A percentile compares a stretch with the other conserved stretches of the same genome.
These are phyloP conservation scores for Lanmaoa pseudosensibilis DNA, from an alignment of 768 basidiomycete species.

Conservation along the genomic window DNA sequence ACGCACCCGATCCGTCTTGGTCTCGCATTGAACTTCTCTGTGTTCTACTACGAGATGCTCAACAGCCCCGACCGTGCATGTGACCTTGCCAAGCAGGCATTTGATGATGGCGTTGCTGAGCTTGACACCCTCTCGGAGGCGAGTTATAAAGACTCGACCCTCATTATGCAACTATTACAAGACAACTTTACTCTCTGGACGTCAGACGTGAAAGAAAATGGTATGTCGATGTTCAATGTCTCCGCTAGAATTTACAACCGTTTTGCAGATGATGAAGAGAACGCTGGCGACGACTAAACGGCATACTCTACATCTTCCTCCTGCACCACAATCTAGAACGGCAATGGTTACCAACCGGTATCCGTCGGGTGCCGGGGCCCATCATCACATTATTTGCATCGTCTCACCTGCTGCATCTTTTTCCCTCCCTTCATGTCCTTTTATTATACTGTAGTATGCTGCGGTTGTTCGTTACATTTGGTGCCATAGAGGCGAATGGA, in stretches of 20 bases:
- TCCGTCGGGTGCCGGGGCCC: too few species aligned
- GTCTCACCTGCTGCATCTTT: slow-evolving; percentile 36
- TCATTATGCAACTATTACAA: slow-evolving; percentile 95
- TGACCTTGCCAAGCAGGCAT: slow-evolving; percentile 98
- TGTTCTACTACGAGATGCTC: slow-evolving; percentile 99
- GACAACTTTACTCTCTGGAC: slow-evolving; percentile 99
- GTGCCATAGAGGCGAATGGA: slow-evolving; percentile 30
- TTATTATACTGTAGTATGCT: slow-evolving; percentile 38
- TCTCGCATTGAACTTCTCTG: slow-evolving; percentile 98
- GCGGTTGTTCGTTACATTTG: slow-evolving; percentile 33
- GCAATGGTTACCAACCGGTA: slow-evolving; percentile 11
- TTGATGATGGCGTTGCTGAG: slow-evolving; percentile 98
- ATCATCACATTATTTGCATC: slow-evolving; percentile 35
- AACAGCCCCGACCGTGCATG: slow-evolving; percentile 98
- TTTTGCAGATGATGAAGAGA: slow-evolving; percentile 60
- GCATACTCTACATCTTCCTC: slow-evolving; percentile 15
- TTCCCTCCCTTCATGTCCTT: slow-evolving; percentile 26
- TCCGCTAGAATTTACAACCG: slow-evolving; percentile 4
- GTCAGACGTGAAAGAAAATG: slow-evolving; percentile 93
- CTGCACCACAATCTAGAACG: slow-evolving; percentile 17
- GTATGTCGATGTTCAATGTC: slow-evolving; percentile 45
- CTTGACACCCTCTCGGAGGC: slow-evolving; percentile 98
- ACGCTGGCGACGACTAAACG: slow-evolving; percentile 64
- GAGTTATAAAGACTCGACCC: slow-evolving; percentile 98
- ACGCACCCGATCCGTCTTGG: slow-evolving; percentile 99